Evolutionary conservation across 2,329 filamentous ascomycete species (phyloP).

Genomic region (Talaromyces piceae): DNA sequence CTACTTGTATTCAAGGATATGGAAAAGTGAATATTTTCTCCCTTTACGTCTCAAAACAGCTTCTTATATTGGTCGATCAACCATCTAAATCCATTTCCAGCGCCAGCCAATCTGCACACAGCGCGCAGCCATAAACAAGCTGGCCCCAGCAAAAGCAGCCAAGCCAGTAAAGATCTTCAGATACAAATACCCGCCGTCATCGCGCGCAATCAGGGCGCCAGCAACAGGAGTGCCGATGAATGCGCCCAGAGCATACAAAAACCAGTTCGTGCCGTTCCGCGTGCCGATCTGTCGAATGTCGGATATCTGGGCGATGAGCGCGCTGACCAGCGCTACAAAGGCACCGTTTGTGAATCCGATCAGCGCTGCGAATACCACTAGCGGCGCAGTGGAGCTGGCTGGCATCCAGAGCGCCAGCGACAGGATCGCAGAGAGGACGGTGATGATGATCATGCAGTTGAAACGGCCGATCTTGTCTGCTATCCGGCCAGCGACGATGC

Average conservation of each 20-base stretch:
- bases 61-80: neutral
- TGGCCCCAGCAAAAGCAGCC: slow-evolving; percentile 20
- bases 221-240: slow-evolving; percentile 20
- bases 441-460: slow-evolving; percentile 47
- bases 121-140: slow-evolving; percentile 22
- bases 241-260: slow-evolving; percentile 17
- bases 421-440: slow-evolving; percentile 38
- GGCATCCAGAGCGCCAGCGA: slow-evolving; percentile 49
- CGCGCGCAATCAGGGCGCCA: slow-evolving; percentile 13
- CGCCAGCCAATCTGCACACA: slow-evolving; percentile 15
- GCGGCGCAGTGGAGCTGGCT: slow-evolving; percentile 44
- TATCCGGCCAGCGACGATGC: slow-evolving; percentile 47
- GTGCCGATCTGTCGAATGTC: slow-evolving; percentile 20
- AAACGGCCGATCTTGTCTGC: slow-evolving; percentile 50
- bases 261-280: slow-evolving; percentile 18
- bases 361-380: slow-evolving; percentile 55
- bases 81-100: neutral
- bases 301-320: slow-evolving; percentile 54
- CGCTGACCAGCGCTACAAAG: slow-evolving; percentile 55
- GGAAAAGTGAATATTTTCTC: too few relatives aligned
- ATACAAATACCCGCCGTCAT: slow-evolving; percentile 25
- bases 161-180: slow-evolving; percentile 36
- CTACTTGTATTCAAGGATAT: too few relatives aligned
- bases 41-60: neutral
- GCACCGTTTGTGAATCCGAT: slow-evolving; percentile 63